Conservation (phyloP, 495 filamentous ascomycete species). For the Neurospora sp. region DNA sequence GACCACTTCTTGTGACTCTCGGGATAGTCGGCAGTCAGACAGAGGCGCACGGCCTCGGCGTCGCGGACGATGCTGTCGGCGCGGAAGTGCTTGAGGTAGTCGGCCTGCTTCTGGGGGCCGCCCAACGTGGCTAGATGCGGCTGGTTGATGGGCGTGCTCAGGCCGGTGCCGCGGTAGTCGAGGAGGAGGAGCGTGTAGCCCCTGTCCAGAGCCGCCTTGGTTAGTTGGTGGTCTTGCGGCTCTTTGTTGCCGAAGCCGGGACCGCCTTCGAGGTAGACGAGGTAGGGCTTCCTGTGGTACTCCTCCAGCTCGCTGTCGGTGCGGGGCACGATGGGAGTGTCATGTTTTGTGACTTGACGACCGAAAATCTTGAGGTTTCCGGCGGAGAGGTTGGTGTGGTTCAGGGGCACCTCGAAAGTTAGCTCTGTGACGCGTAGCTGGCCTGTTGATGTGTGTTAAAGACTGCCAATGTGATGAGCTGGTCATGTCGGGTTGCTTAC, state of each 20-base stretch:
- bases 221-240: slow-evolving; percentile 61
- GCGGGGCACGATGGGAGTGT: slow-evolving; percentile 44
- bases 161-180: slow-evolving; percentile 81
- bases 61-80: slow-evolving; percentile 86
- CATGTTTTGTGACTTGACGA: slow-evolving; percentile 55
- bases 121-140: slow-evolving; percentile 56
- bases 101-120: slow-evolving; percentile 53
- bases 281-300: slow-evolving; percentile 40
- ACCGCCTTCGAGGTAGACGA: slow-evolving; percentile 61
- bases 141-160: slow-evolving; percentile 69
- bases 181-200: slow-evolving; percentile 80
- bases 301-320: slow-evolving; percentile 22
- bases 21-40: slow-evolving; percentile 59
- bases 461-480: background rate
- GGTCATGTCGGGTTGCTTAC: background rate
- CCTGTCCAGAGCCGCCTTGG: slow-evolving; percentile 58
- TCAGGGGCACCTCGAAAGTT: slow-evolving; percentile 75
- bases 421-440: slow-evolving; percentile 68
- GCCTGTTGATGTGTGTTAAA: slow-evolving; percentile 36
- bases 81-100: slow-evolving; percentile 77
- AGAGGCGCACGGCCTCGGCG: slow-evolving; percentile 72
- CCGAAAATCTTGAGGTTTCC: slow-evolving; percentile 64
- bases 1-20: slow-evolving; percentile 68
- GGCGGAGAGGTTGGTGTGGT: slow-evolving; percentile 55
- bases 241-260: slow-evolving; percentile 65